Conservation (phyloP, 805 yeast genomes). For the Kluyveromyces wickerhamii region DNA sequence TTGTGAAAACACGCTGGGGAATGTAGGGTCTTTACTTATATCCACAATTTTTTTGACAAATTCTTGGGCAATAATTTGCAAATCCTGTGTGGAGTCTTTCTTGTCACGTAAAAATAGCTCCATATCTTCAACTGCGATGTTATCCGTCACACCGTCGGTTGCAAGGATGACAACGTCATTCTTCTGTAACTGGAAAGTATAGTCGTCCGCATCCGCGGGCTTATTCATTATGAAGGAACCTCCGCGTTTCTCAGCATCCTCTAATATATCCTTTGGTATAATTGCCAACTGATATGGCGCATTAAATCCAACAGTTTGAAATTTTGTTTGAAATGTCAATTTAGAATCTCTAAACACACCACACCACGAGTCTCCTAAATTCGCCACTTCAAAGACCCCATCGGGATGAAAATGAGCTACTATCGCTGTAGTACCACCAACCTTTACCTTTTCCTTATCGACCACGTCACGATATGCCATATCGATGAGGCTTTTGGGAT, state of each 20-base stretch:
- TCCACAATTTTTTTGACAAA: slow-evolving; percentile 62
- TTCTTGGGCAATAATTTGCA: slow-evolving; percentile 40
- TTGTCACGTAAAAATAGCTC: slow-evolving; percentile 57
- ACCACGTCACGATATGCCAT: slow-evolving; percentile 49
- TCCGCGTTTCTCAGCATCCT: slow-evolving; percentile 46
- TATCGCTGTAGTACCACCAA: slow-evolving; percentile 93
- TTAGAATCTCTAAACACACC: slow-evolving; percentile 66
- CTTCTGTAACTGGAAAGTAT: slow-evolving; percentile 53
- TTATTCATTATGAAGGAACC: slow-evolving; percentile 60
- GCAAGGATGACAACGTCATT: slow-evolving; percentile 79
- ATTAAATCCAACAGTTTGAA: slow-evolving; percentile 82
- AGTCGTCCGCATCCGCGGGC: slow-evolving; percentile 62
- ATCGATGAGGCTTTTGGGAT: slow-evolving; percentile 44
- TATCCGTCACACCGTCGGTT: slow-evolving; percentile 92
- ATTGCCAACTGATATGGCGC: slow-evolving; percentile 89
- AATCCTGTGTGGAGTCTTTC: slow-evolving; percentile 21
- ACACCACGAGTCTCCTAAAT: slow-evolving; percentile 93
- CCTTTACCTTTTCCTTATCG: slow-evolving; percentile 53
- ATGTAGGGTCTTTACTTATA: slow-evolving; percentile 63
- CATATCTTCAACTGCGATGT: slow-evolving; percentile 65
- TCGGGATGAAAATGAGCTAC: slow-evolving; percentile 57
- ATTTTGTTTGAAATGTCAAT: slow-evolving; percentile 56
- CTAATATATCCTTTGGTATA: slow-evolving; percentile 56
- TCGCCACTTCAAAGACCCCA: slow-evolving; percentile 55
- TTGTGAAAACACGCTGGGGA: slow-evolving; percentile 81